phyloP scores from a whole-genome alignment of 2,329 filamentous ascomycete genomes.

The Alternaria triticina region DNA sequence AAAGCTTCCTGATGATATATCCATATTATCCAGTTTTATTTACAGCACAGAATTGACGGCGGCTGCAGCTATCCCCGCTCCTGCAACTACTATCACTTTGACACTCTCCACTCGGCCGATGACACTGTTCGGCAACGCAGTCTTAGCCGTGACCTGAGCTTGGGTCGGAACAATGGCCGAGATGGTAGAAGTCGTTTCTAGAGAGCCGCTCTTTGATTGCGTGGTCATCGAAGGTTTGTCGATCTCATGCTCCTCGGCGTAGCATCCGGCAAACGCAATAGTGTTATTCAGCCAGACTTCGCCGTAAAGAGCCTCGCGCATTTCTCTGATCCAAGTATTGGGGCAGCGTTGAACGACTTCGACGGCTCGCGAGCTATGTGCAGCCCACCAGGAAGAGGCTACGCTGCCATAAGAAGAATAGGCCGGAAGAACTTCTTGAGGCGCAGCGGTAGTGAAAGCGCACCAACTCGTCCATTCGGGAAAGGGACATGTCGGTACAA shows the following conservation, averaged over 20 bases:
- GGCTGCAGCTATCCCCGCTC: no score
- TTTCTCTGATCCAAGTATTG: not conserved
- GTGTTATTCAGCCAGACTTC: not conserved
- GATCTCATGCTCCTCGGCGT: not conserved
- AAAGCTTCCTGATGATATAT: no score
- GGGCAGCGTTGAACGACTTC: not conserved
- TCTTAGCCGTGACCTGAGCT: not conserved
- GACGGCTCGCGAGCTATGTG: not conserved
- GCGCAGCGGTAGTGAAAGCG: not conserved
- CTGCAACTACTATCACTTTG: no score
- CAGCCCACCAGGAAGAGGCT: not conserved
- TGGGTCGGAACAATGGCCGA: not conserved
- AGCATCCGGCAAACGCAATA: not conserved
- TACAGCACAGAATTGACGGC: no score
- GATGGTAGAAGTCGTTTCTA: not conserved
- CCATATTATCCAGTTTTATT: no score
- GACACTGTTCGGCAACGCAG: no score
- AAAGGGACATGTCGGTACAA: not conserved
- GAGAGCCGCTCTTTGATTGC: not conserved
- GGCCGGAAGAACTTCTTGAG: not conserved
- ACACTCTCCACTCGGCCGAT: no score
- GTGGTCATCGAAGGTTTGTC: not conserved
- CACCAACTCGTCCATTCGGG: not conserved
- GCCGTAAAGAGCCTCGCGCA: not conserved
- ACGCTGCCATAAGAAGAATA: not conserved